Evolutionary conservation across 2,329 filamentous ascomycete genomes (phyloP).

Genomic region (Magnaporthiopsis incrustans): DNA sequence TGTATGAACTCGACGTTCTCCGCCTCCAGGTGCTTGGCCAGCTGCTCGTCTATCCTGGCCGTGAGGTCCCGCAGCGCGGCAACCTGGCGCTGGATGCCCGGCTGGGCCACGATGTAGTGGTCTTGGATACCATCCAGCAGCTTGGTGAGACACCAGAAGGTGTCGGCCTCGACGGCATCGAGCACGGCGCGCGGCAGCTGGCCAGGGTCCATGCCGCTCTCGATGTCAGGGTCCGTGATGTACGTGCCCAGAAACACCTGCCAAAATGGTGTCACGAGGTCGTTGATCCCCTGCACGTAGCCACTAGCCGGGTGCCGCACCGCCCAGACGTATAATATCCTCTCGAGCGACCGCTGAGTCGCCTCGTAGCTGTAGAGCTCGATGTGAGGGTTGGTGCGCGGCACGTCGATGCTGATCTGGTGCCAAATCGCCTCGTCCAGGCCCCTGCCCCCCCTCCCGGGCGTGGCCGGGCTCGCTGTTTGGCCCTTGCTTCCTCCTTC

Average conservation of each 20-base stretch:
- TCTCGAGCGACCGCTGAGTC: slow-evolving; percentile 86
- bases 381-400: slow-evolving; percentile 91
- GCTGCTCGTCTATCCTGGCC: slow-evolving; percentile 71
- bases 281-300: slow-evolving; percentile 98
- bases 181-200: slow-evolving; percentile 84
- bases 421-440: slow-evolving; percentile 98
- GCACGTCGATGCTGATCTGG: slow-evolving; percentile 97
- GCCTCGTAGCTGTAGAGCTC: slow-evolving; percentile 93
- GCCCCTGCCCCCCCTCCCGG: slow-evolving; percentile 21
- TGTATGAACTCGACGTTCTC: slow-evolving; percentile 98
- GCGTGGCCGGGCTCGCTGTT: slow-evolving; percentile 11
- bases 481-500: slow-evolving; percentile 7
- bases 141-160: slow-evolving; percentile 97
- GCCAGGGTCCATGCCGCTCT: slow-evolving; percentile 92
- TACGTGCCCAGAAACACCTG: slow-evolving; percentile 94
- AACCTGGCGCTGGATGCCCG: slow-evolving; percentile 92
- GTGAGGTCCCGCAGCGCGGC: slow-evolving; percentile 82
- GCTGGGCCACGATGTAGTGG: slow-evolving; percentile 97
- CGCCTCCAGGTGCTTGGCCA: slow-evolving; percentile 82
- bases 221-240: slow-evolving; percentile 87
- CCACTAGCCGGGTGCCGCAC: slow-evolving; percentile 95
- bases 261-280: slow-evolving; percentile 95
- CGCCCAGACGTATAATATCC: slow-evolving; percentile 95
- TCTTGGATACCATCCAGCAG: slow-evolving; percentile 98
- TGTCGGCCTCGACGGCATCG: slow-evolving; percentile 94